A percentile compares a stretch with the other conserved stretches of the same genome.
Conservation (phyloP, 1,284 basidiomycete genomes). For the Wolfiporia cocos region DNA sequence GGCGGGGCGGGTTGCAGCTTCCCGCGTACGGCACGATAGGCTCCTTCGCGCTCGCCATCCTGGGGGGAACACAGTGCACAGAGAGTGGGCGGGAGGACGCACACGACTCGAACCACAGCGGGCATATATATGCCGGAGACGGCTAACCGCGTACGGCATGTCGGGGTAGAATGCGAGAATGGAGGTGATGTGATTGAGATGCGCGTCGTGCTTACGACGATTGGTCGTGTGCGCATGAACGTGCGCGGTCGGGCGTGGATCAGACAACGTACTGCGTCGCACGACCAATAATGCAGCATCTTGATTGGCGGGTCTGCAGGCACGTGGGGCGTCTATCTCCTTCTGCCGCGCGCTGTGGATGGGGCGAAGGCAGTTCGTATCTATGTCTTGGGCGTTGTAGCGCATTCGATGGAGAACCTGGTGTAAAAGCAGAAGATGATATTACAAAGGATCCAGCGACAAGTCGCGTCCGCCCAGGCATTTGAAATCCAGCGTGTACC, state of each 20-base stretch:
- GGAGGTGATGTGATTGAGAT: constrained; percentile 4
- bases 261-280: constrained; percentile 19
- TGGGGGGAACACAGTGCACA: constrained; percentile 4
- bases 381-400: too few species aligned
- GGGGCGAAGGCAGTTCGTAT: too few species aligned
- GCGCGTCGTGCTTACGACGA: constrained; percentile 10
- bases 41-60: constrained; percentile 17
- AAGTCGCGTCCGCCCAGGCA: too few species aligned
- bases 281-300: constrained; percentile 21
- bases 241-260: constrained; percentile 16
- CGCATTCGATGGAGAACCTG: too few species aligned
- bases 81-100: constrained; percentile 9
- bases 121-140: constrained; percentile 12
- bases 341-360: too few species aligned
- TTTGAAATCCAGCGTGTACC: too few species aligned
- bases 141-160: constrained; percentile 3
- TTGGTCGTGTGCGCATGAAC: constrained; percentile 21
- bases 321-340: constrained; percentile 21
- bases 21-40: constrained; percentile 32
- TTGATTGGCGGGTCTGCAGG: constrained; percentile 22
- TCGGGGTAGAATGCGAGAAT: too few species aligned
- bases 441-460: too few species aligned
- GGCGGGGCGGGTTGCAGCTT: constrained; percentile 51
- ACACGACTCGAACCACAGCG: constrained; percentile 15
- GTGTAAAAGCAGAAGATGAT: too few species aligned